These are phyloP conservation scores for Dendrothele bispora DNA, from an alignment of 768 basidiomycete genomes.

Conservation along the genomic window DNA sequence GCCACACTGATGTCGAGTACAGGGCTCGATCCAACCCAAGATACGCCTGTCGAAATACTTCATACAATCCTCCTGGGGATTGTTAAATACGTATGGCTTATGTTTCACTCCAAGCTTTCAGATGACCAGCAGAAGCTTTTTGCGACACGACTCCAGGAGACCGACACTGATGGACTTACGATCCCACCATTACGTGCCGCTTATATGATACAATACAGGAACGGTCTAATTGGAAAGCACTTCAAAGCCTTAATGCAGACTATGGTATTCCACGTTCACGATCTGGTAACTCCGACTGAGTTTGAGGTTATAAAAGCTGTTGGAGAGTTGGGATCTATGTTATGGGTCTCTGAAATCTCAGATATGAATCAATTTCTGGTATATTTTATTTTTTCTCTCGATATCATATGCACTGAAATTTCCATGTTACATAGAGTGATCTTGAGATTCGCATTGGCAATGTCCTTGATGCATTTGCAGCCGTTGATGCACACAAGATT, in stretches of 20 bases:
- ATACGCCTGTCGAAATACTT: constrained; percentile 43
- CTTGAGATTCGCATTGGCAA: constrained; percentile 16
- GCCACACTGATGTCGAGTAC: no score
- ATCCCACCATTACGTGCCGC: constrained; percentile 34
- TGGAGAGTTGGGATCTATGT: no score
- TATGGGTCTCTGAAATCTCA: no score
- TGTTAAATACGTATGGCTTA: no score
- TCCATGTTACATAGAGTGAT: constrained; percentile 9
- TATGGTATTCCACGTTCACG: constrained; percentile 35
- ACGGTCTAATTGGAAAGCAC: no score
- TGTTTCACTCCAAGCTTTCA: constrained; percentile 31
- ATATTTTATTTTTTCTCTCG: constrained; percentile 1
- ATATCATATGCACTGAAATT: background rate
- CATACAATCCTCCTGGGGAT: no score
- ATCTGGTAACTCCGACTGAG: constrained; percentile 22
- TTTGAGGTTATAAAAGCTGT: no score
- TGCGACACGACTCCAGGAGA: constrained; percentile 27
- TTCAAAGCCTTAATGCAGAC: no score
- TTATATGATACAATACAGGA: no score
- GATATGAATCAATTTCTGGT: constrained; percentile 34
- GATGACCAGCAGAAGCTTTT: constrained; percentile 23
- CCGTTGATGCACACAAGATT: constrained; percentile 23
- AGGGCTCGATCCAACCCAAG: constrained; percentile 15
- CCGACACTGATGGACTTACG: constrained; percentile 26
- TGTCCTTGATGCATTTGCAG: constrained; percentile 17